A percentile compares a stretch with the other conserved stretches of the same genome.
These are phyloP conservation scores for Narthecium ossifragum DNA, from an alignment of 106 monocot genomes.

Conservation along the genomic window DNA sequence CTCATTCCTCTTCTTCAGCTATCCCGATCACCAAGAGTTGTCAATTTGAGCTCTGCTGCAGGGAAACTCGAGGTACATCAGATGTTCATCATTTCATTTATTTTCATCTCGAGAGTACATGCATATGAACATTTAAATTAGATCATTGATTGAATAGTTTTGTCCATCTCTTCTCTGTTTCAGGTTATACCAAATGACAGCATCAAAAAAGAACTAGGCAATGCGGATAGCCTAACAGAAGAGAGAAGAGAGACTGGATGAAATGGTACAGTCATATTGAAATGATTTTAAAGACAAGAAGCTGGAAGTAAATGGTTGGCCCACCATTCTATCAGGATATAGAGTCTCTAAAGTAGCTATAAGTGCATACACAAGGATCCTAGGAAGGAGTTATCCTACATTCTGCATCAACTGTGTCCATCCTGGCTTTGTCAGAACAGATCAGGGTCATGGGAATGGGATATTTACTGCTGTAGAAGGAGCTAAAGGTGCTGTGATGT, in stretches of 20 bases:
- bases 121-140: no score
- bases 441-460: no score
- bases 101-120: no score
- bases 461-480: no score
- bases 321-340: slow-evolving; percentile 36
- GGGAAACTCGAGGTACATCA: slow-evolving; percentile 50
- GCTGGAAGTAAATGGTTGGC: slow-evolving; percentile 42
- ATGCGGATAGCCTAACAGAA: slow-evolving; percentile 21
- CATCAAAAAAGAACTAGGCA: slow-evolving; percentile 16
- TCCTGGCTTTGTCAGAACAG: no score
- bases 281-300: slow-evolving; percentile 28
- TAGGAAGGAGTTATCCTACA: no score
- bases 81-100: neutral
- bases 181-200: slow-evolving; percentile 41
- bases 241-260: slow-evolving; percentile 33
- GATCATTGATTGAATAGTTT: no score
- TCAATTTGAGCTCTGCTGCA: slow-evolving; percentile 59
- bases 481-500: no score
- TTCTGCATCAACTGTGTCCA: no score
- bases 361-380: no score
- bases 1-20: slow-evolving; percentile 58
- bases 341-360: no score
- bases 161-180: no score
- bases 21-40: slow-evolving; percentile 43
- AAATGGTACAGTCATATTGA: slow-evolving; percentile 28